Conservation (phyloP, 306 rosid genomes). For the Ammopiptanthus mongolicus region DNA sequence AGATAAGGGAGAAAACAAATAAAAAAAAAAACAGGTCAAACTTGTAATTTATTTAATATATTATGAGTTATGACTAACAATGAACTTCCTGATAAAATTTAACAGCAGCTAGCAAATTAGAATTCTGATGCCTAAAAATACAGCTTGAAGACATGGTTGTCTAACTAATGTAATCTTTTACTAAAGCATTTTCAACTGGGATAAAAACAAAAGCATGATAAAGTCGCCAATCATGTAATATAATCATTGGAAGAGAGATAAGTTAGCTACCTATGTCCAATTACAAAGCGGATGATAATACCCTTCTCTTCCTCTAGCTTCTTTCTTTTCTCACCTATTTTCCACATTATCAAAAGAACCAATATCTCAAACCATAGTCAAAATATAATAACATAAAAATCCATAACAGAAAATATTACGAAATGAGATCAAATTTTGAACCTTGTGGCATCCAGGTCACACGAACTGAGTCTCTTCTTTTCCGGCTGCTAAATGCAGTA, state of each 20-base stretch:
- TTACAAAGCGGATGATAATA: slow-evolving; percentile 80
- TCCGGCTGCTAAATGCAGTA: slow-evolving; percentile 97
- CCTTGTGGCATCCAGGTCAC: slow-evolving; percentile 99
- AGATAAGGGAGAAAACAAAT: slow-evolving; percentile 4
- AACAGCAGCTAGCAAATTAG: neutral
- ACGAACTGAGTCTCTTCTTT: slow-evolving; percentile 96
- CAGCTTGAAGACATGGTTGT: neutral
- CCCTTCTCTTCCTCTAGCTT: slow-evolving; percentile 98
- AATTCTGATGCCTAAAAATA: neutral
- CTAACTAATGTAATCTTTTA: neutral
- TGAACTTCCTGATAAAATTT: neutral
- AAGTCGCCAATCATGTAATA: neutral
- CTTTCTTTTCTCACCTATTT: slow-evolving; percentile 84
- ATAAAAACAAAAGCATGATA: neutral
- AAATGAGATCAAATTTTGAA: slow-evolving; percentile 20
- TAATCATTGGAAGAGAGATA: neutral
- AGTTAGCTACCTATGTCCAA: slow-evolving; percentile 80
- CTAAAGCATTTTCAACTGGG: neutral
- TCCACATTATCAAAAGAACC: slow-evolving; percentile 30
- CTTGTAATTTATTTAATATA: neutral
- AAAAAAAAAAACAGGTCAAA: neutral
- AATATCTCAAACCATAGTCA: slow-evolving; percentile 30
- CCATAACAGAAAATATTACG: neutral
- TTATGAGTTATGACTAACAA: neutral
- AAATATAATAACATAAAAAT: neutral